Evolutionary conservation across 2,329 filamentous ascomycete genomes (phyloP), one percentile per base, ranked within the genome.

Genomic region (Juglanconis oblonga): DNA sequence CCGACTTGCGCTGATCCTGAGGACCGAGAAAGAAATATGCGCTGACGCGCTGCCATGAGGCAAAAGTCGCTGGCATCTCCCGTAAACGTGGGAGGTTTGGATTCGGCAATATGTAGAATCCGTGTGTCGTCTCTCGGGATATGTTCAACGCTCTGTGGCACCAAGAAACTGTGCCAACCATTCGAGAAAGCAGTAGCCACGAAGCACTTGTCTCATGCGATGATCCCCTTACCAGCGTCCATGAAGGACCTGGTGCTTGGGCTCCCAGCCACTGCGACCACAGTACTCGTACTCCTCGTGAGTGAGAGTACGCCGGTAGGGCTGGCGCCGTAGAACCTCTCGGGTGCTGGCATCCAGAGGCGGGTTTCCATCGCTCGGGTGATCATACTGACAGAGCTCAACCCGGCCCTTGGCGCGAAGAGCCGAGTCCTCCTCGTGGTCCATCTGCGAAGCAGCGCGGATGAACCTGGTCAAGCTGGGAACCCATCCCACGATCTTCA

Each of bases 241-340:
- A 17, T 17, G 17, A 17, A 17, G 17, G 17, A 17, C 44, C 53
- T 45, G 29, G 11, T 45, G 42, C 11, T 56, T 49, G 44, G 38
- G 55, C 17, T 38, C 13, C 42, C 42, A 45, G 17, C 42, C 42
- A 8, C 42, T 17, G 42, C 42, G 13, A 17, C 44, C 44, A n/a
- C 13, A 17, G 38, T 58, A 47, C 38, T 36, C 48, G 13, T 52
- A 52, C n/a, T 53, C 42, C 17, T 58, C 56, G 6, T 53, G 56
- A 5, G 56, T 33, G 11, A 58, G 50, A 1, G 56, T 24, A 13
- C 40, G 35, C 17, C 56, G 56, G 42, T 58, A 58, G n/a, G 47
- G 14, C 2, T 29, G 17, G 11, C 52, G 9, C 29, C 13, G 29
- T 24, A 58, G 8, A 13, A 32, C 8, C 6, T 57, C 45, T 1